Conservation (phyloP, 768 basidiomycete genomes). For the Russula abietina region DNA sequence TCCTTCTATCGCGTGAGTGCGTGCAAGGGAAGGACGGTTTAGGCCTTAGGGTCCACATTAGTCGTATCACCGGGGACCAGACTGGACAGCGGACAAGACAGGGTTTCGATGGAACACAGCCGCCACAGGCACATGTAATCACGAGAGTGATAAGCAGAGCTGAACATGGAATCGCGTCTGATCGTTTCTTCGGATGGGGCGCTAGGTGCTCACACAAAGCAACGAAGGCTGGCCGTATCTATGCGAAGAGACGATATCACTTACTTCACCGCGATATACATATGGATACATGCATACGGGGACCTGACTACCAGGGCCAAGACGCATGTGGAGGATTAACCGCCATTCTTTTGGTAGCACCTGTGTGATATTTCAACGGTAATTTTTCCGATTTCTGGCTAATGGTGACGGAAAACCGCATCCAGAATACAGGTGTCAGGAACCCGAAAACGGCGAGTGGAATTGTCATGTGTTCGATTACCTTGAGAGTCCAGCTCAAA, state of each 20-base stretch:
- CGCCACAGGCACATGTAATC: slow-evolving; percentile 20
- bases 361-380: slow-evolving; percentile 38
- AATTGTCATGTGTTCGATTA: slow-evolving; percentile 49
- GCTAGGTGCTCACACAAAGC: slow-evolving; percentile 23
- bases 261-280: slow-evolving; percentile 27
- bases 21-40: not conserved
- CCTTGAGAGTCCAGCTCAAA: slow-evolving; percentile 49
- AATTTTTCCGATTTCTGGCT: not conserved
- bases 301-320: slow-evolving; percentile 36
- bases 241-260: slow-evolving; percentile 30
- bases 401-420: slow-evolving; percentile 38
- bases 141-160: slow-evolving; percentile 4
- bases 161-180: not conserved
- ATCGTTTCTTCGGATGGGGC: slow-evolving; percentile 15
- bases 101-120: slow-evolving; percentile 3
- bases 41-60: slow-evolving; percentile 1
- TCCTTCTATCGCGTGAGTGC: not conserved
- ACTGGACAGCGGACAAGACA: slow-evolving; percentile 1
- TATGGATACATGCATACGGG: slow-evolving; percentile 29
- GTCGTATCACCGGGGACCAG: slow-evolving; percentile 15
- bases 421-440: slow-evolving; percentile 12
- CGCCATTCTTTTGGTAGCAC: slow-evolving; percentile 49
- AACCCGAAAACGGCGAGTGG: not conserved
- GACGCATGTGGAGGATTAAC: slow-evolving; percentile 50
- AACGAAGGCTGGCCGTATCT: slow-evolving; percentile 30